Conservation (phyloP, 495 filamentous ascomycete genomes). For the Clohesyomyces aquaticus region DNA sequence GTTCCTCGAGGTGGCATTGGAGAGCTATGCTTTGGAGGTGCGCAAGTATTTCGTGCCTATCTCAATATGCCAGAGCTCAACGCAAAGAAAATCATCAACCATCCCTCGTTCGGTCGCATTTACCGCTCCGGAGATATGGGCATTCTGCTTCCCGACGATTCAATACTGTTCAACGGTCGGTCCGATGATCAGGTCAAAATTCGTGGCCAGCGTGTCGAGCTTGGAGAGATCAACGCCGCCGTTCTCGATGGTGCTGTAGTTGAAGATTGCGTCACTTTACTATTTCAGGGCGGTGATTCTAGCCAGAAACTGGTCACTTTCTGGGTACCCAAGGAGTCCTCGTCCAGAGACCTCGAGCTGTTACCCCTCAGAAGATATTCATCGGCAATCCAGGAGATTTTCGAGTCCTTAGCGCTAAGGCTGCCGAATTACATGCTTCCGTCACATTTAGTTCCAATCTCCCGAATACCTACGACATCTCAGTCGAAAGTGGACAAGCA, state of each 20-base stretch:
- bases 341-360: constrained; percentile 21
- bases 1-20: constrained; percentile 71
- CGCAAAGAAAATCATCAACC: constrained; percentile 63
- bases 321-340: constrained; percentile 52
- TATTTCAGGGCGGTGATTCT: constrained; percentile 45
- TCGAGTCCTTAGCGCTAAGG: constrained; percentile 44
- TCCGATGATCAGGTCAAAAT: constrained; percentile 82
- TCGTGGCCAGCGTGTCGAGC: constrained; percentile 75
- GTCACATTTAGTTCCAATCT: constrained; percentile 66
- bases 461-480: constrained; percentile 62
- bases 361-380: not conserved
- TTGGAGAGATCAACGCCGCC: constrained; percentile 72
- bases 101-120: constrained; percentile 66
- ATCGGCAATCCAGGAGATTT: constrained; percentile 18
- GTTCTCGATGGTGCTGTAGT: constrained; percentile 53
- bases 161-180: constrained; percentile 71
- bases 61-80: constrained; percentile 61
- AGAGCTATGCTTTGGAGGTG: constrained; percentile 82
- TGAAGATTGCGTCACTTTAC: constrained; percentile 58
- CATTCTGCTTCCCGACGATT: constrained; percentile 69
- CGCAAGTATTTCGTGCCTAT: constrained; percentile 75
- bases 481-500: constrained; percentile 66
- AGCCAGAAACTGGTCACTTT: constrained; percentile 60
- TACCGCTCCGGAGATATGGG: constrained; percentile 76
- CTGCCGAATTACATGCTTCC: constrained; percentile 74